Conservation (phyloP, 768 basidiomycete genomes). For the Steccherinum ochraceum region DNA sequence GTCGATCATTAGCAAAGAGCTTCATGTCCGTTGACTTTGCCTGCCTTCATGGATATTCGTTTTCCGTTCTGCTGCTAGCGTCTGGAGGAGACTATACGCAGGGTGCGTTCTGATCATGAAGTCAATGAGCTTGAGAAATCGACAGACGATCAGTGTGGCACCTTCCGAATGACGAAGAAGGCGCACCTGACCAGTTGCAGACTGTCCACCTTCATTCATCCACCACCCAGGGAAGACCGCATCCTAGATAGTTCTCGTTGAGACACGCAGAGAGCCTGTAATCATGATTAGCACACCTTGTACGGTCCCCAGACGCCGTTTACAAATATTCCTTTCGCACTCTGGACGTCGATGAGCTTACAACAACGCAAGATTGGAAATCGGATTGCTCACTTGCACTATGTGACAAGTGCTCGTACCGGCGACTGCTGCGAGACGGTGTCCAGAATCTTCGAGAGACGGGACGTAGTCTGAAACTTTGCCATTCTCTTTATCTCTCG, state of each 20-base stretch:
- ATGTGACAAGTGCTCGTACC: conserved; percentile 97
- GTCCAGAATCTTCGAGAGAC: conserved; percentile 65
- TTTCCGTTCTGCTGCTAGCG: conserved; percentile 51
- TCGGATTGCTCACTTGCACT: conserved; percentile 56
- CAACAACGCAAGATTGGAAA: no score
- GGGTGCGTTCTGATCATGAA: conserved; percentile 92
- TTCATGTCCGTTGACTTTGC: conserved; percentile 7
- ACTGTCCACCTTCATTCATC: conserved; percentile 99
- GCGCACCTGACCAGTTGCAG: conserved; percentile 87
- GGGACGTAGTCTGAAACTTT: conserved; percentile 45
- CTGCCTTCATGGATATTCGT: conserved; percentile 55
- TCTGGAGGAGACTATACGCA: conserved; percentile 67
- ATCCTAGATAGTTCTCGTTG: no score
- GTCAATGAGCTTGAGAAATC: conserved; percentile 62
- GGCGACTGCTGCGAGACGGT: conserved; percentile 86
- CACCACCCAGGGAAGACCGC: conserved; percentile 92
- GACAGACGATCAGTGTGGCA: neutral
- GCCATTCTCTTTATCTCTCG: conserved; percentile 50
- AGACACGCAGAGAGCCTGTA: no score
- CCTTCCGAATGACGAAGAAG: neutral
- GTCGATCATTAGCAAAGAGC: neutral
- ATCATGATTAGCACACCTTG: conserved; percentile 37
- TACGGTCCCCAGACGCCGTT: conserved; percentile 93
- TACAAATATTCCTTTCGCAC: conserved; percentile 78
- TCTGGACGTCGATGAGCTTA: conserved; percentile 37